Conservation (phyloP, 805 yeast species). For the Lipomyces lipofer region DNA sequence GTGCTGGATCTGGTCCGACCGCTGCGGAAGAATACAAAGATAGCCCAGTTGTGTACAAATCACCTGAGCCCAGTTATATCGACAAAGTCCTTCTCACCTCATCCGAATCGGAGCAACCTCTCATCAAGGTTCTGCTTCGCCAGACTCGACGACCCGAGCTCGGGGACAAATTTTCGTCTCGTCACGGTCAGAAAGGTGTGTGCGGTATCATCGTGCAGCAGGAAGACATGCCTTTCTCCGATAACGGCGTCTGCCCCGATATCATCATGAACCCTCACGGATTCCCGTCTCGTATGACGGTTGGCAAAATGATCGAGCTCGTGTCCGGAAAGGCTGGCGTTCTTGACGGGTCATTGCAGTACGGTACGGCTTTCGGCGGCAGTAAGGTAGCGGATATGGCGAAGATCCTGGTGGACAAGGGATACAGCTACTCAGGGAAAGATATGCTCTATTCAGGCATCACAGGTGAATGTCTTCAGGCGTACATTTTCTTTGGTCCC, state of each 20-base stretch:
- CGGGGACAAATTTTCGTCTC: constrained; percentile 95
- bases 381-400: constrained; percentile 96
- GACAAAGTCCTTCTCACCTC: constrained; percentile 98
- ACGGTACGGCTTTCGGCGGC: constrained; percentile 98
- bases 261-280: constrained; percentile 99
- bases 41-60: constrained; percentile 87
- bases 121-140: constrained; percentile 85
- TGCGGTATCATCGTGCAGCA: constrained; percentile 98
- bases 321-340: constrained; percentile 98
- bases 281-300: constrained; percentile 99
- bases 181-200: constrained; percentile 99
- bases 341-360: constrained; percentile 82
- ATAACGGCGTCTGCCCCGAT: constrained; percentile 89
- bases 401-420: constrained; percentile 80
- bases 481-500: constrained; percentile 97
- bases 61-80: constrained; percentile 92
- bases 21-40: constrained; percentile 69
- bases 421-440: constrained; percentile 92
- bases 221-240: constrained; percentile 95
- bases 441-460: constrained; percentile 97
- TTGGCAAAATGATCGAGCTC: constrained; percentile 96
- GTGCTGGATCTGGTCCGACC: constrained; percentile 13
- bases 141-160: constrained; percentile 97
- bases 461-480: constrained; percentile 96
- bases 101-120: constrained; percentile 90